Base-by-base conservation (phyloP, 1,284 basidiomycete species). In the Ustilago trichophora region DNA sequence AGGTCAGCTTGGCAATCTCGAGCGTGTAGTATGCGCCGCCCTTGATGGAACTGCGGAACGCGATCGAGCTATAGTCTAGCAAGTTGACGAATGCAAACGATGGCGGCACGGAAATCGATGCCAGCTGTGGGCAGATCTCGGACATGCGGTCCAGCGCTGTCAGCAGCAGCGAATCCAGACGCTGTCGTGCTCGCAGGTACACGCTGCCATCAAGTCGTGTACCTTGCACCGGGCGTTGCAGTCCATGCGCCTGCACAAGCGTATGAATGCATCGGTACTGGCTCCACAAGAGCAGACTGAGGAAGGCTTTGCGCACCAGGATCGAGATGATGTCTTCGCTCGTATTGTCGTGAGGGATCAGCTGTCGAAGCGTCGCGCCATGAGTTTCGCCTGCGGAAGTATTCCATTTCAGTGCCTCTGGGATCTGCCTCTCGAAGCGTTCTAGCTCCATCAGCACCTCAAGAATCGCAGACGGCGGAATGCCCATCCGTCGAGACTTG, bases 11-110 rank as follows among this genome's bases (percentile, higher is more conserved):
- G 37, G 57, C 64, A 35, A 67, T 60, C 40, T 67, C 57, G 29
- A 67, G 53, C 26, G 45, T 34, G 25, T 62, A 67, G 32, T 67
- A 52, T 1, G 57, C 64, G 6, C 42, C 45, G n/a, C 45, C 40
- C 32, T 62, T 60, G 47, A 45, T 40, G 2, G 53, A 60, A 42
- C 57, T 62, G 15, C 64, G 64, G 37, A 67, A 62, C 2, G 57
- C 64, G 25, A 67, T 67, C 25, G 57, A 56, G 53, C 57, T 62
- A 35, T 53, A 67, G 26, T 62, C 53, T 3, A 67, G 47, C 57
- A 67, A 31, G 18, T 67, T 56, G 33, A 57, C 49, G 8, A 57
- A 53, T 0, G 53, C 40, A 24, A 47, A 56, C 12, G 52, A 40
- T 8, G 52, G 52, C 18, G 59, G 53, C 22, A 63, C 53, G 32